phyloP scores from a whole-genome alignment of 495 filamentous ascomycete species.

The Podospora sp. region DNA sequence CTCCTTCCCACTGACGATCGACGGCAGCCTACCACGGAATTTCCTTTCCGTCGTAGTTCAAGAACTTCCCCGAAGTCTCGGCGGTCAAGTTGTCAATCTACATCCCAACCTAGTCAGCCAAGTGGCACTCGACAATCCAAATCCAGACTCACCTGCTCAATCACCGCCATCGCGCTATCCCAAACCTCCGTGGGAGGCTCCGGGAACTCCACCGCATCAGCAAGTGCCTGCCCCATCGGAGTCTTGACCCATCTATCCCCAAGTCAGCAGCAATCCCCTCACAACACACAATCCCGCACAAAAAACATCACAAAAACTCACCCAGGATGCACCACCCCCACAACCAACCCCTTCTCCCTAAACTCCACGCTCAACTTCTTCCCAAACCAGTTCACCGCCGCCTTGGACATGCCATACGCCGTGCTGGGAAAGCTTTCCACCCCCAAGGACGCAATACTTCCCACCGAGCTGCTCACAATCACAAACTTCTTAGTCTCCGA shows the following conservation, averaged over 20 bases:
- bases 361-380: slow-evolving; percentile 30
- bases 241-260: slow-evolving; percentile 46
- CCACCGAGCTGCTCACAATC: slow-evolving; percentile 35
- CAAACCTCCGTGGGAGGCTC: slow-evolving; percentile 39
- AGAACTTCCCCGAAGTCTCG: slow-evolving; percentile 27
- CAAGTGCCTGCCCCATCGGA: slow-evolving; percentile 38
- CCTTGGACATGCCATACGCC: slow-evolving; percentile 37
- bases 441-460: slow-evolving; percentile 36
- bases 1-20: no score
- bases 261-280: slow-evolving; percentile 7
- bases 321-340: slow-evolving; percentile 39
- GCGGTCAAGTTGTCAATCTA: neutral
- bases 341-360: slow-evolving; percentile 25
- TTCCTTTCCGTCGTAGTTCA: slow-evolving; percentile 21
- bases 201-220: slow-evolving; percentile 35
- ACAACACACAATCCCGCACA: neutral
- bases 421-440: slow-evolving; percentile 24
- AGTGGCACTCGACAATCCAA: neutral
- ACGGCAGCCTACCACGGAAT: slow-evolving; percentile 28
- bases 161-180: slow-evolving; percentile 32
- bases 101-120: neutral
- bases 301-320: slow-evolving; percentile 22
- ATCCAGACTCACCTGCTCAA: slow-evolving; percentile 35
- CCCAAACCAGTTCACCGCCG: slow-evolving; percentile 33
- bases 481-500: slow-evolving; percentile 33